phyloP scores from a whole-genome alignment of 257 asterid genomes.

The Apocynum venetum region DNA sequence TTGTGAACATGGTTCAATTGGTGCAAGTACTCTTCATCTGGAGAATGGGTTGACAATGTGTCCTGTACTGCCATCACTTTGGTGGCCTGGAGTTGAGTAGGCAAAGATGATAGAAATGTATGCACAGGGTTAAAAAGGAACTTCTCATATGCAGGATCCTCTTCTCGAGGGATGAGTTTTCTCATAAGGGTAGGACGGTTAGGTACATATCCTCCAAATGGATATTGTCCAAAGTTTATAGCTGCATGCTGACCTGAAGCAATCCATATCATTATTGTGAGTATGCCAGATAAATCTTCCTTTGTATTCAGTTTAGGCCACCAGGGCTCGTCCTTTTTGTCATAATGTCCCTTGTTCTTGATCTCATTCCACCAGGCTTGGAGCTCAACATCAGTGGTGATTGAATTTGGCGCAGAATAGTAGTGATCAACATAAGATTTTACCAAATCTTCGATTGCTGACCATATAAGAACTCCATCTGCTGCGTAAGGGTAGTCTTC shows the following conservation, averaged over 20 bases:
- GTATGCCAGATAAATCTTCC: constrained; percentile 59
- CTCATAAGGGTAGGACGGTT: constrained; percentile 87
- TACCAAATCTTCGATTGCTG: constrained; percentile 68
- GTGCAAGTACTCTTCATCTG: constrained; percentile 74
- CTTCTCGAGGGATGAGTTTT: constrained; percentile 53
- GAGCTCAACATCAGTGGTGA: constrained; percentile 66
- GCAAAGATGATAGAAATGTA: constrained; percentile 76
- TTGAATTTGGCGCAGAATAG: constrained; percentile 54
- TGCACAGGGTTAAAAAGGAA: constrained; percentile 60
- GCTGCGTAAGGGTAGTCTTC: constrained; percentile 96
- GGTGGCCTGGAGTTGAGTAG: constrained; percentile 90
- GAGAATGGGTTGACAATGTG: constrained; percentile 78
- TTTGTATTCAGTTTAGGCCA: constrained; percentile 76
- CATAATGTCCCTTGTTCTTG: constrained; percentile 63
- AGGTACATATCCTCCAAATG: constrained; percentile 86
- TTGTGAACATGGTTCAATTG: constrained; percentile 68
- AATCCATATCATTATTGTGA: constrained; percentile 73
- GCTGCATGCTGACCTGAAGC: constrained; percentile 98
- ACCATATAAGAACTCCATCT: constrained; percentile 88
- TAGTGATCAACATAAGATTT: constrained; percentile 70
- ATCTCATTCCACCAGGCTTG: constrained; percentile 95
- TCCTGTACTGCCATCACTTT: constrained; percentile 96
- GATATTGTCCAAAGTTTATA: constrained; percentile 91
- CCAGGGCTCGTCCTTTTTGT: constrained; percentile 77
- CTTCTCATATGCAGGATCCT: constrained; percentile 52